Evolutionary conservation across 140 eudicot genomes (phyloP), one percentile per base, ranked within the genome.

Genomic region (Ambrosia hybrid): DNA sequence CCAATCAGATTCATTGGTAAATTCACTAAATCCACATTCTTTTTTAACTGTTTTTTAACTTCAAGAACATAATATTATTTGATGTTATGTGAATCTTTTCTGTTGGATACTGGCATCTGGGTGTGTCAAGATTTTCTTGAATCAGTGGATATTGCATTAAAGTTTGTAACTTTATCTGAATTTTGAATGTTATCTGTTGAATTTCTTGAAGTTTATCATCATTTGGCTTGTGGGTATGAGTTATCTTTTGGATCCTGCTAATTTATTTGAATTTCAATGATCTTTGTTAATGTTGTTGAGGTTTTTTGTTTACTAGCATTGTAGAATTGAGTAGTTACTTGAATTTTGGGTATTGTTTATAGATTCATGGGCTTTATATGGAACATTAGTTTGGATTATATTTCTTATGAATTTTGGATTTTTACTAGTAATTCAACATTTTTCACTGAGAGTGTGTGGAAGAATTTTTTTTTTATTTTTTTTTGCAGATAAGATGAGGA

Each of bases 1-100:
- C 63, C 71, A 13, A 53, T 71, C 75, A 4, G 12, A 68, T 63
- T 33, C 33, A 63, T 5, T 52, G 74, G 85, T 82, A 57, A 57
- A 57, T 8, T 57, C 34, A 57, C 12, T 57, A 51, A 68, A 56
- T 4, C 26, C 26, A 46, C 14, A 11, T 43, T 69, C 67, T 59
- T 59, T 67, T 61, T 39, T 53, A 11, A 73, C 6, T 5, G 14
- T 6, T 61, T 73, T 62, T 71, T 14, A 21, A 56, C 39, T 60
- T 78, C 73, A 71, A 63, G 46, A 15, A 3, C 67, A 41, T 36
- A 30, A 3, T 57, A 7, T 6, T 21, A 74, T 37, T 26, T 51
- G 6, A 10, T 70, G 34, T 37, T 34, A 14, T 53, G 74, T 53
- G 55, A 67, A 36, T 73, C 57, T 15, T 57, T 58, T 72, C 43